Evolutionary conservation across 192 early-diverging fungal species (phyloP).

Genomic region (Mortierella hygrophila): DNA sequence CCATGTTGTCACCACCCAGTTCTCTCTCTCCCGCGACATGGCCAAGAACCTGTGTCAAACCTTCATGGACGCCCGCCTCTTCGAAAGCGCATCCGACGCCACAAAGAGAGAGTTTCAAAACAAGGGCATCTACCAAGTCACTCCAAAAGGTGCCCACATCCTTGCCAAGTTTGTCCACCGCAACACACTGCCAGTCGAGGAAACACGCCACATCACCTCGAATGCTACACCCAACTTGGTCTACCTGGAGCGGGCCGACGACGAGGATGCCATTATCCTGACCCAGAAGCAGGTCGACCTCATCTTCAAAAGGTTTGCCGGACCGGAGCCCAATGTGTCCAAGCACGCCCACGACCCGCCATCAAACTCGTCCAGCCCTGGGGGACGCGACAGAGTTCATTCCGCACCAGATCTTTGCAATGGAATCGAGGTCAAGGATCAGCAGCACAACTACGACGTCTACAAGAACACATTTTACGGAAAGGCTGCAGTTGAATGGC

Average conservation of each 20-base stretch:
- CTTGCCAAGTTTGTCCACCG: constrained; percentile 61
- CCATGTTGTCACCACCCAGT: constrained; percentile 68
- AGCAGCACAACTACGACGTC: constrained; percentile 41
- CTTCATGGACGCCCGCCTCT: constrained; percentile 66
- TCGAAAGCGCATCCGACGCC: constrained; percentile 60
- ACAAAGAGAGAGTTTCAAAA: constrained; percentile 60
- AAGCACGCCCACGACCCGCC: constrained; percentile 9
- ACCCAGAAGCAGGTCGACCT: constrained; percentile 47
- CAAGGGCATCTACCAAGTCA: constrained; percentile 60
- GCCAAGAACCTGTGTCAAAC: constrained; percentile 65
- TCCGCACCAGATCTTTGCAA: constrained; percentile 38
- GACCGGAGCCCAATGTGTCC: constrained; percentile 52
- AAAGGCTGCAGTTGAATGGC: constrained; percentile 60
- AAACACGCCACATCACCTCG: constrained; percentile 46
- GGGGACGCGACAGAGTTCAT: constrained; percentile 22
- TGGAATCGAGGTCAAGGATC: constrained; percentile 61
- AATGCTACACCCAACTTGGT: constrained; percentile 51
- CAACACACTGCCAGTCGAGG: constrained; percentile 46
- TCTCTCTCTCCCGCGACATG: constrained; percentile 69
- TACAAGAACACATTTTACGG: constrained; percentile 64
- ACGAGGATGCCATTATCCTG: constrained; percentile 64
- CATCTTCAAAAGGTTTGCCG: constrained; percentile 62
- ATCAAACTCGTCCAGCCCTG: constrained; percentile 10
- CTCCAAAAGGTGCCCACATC: constrained; percentile 64
- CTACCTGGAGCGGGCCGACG: constrained; percentile 56